Base-by-base conservation (phyloP, 1,284 basidiomycete species). In the Ganoderma multipileum region DNA sequence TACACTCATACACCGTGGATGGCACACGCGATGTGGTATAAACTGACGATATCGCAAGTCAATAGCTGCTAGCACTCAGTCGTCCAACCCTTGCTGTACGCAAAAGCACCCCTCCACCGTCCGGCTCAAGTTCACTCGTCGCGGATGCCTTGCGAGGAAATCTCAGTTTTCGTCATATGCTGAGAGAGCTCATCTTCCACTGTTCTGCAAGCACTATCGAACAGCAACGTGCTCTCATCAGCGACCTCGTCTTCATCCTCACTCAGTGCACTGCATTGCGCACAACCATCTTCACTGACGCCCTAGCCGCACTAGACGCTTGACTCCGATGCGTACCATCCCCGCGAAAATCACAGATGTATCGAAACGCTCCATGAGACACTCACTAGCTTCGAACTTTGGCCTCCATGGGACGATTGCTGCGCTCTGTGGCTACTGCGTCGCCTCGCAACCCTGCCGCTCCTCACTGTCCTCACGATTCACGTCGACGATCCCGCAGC, bases 161-260 rank as follows among this genome's bases (percentile, higher is more conserved):
- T 42, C 42, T 63, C 7, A n/a, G 54, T 23, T 54, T 70, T 9
- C 18, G 63, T 18, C 30, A 14, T 6, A 39, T 70, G 20, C 63
- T 70, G n/a, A 67, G 47, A 50, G 62, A n/a, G 47, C 41, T 70
- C 38, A 54, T 70, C 44, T 38, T 67, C 12, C 66, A 70, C 30
- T 70, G 69, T 30, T 64, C 66, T 3, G 69, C 62, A 5, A n/a
- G n/a, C 16, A 44, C 41, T 12, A 8, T 26, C 38, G 63, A 67
- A 39, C n/a, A 63, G 8, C 59, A 60, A 6, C 55, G 65, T 11
- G 3, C n/a, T 7, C 58, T 68, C 12, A 44, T 41, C 33, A 16
- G 28, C 36, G 64, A 68, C 20, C 52, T 68, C 8, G 52, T 59
- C 39, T 61, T 65, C 33, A 68, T 68, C 28, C 33, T 68, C 18